A percentile compares a stretch with the other conserved stretches of the same genome.
phyloP scores from a whole-genome alignment of 2,329 filamentous ascomycete species.

The Aspergillus caelatus region DNA sequence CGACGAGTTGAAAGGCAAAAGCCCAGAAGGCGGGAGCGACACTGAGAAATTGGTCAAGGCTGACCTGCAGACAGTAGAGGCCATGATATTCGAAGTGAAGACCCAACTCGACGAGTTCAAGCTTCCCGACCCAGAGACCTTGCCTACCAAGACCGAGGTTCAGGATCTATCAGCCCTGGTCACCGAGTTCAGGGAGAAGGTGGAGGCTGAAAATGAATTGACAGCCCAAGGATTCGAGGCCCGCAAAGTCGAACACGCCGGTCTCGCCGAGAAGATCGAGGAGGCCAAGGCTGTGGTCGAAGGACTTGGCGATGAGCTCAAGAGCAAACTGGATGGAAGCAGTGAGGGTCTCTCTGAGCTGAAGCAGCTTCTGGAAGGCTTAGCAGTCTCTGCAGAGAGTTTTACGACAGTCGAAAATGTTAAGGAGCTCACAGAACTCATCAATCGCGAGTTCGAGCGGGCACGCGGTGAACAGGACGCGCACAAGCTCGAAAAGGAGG shows the following conservation, averaged over 20 bases:
- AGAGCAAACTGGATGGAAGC: conserved; percentile 75
- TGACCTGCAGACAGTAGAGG: conserved; percentile 78
- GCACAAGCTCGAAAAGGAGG: conserved; percentile 75
- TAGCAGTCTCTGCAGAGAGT: conserved; percentile 62
- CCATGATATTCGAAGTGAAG: conserved; percentile 84
- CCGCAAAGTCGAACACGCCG: conserved; percentile 79
- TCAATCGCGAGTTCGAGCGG: conserved; percentile 87
- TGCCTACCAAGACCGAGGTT: conserved; percentile 78
- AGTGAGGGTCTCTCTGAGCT: conserved; percentile 64
- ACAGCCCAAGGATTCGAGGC: conserved; percentile 81
- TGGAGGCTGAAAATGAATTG: conserved; percentile 69
- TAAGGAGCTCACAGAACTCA: conserved; percentile 71
- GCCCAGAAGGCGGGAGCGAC: conserved; percentile 51
- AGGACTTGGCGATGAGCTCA: conserved; percentile 75
- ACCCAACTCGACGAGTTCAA: conserved; percentile 72
- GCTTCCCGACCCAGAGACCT: conserved; percentile 68
- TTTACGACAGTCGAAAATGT: conserved; percentile 61
- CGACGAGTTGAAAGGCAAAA: conserved; percentile 65
- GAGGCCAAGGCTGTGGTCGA: conserved; percentile 78
- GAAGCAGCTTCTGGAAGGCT: conserved; percentile 64
- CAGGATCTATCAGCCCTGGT: conserved; percentile 70
- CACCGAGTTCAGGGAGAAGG: conserved; percentile 66
- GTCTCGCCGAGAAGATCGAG: conserved; percentile 74
- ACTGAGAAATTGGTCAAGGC: conserved; percentile 73
- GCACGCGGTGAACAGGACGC: conserved; percentile 78